These are phyloP conservation scores for Pichia nanzhaoensis DNA, from an alignment of 805 yeast species.

Conservation along the genomic window DNA sequence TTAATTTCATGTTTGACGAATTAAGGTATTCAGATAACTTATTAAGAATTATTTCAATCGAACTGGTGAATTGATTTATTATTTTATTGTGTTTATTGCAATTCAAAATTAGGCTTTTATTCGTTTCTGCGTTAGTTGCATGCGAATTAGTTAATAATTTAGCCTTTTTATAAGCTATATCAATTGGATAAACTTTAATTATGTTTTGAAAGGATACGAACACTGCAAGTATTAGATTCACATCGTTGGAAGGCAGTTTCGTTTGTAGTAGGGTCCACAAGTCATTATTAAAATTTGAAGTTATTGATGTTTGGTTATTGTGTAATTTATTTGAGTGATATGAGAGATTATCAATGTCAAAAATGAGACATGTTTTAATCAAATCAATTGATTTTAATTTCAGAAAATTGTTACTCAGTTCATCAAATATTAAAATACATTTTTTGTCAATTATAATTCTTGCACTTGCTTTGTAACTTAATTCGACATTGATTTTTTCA, in stretches of 20 bases:
- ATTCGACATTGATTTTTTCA: slow-evolving; percentile 23
- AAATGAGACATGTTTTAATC: slow-evolving; percentile 17
- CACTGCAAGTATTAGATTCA: slow-evolving; percentile 13
- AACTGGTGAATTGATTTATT: slow-evolving; percentile 14
- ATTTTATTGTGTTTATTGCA: slow-evolving; percentile 26
- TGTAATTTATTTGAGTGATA: slow-evolving; percentile 19
- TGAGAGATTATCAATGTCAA: slow-evolving; percentile 22
- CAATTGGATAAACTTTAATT: slow-evolving; percentile 18
- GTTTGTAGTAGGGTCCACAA: slow-evolving; percentile 22
- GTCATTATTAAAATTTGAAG: slow-evolving; percentile 18
- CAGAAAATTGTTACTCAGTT: slow-evolving; percentile 11
- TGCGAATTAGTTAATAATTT: slow-evolving; percentile 9
- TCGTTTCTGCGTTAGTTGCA: slow-evolving; percentile 13
- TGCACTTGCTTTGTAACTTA: slow-evolving; percentile 40
- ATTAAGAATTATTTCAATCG: slow-evolving; percentile 21
- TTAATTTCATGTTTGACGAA: slow-evolving; percentile 21
- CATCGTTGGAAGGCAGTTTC: slow-evolving; percentile 18
- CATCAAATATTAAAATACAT: slow-evolving; percentile 29
- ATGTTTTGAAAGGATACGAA: slow-evolving; percentile 17
- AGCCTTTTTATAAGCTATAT: slow-evolving; percentile 19
- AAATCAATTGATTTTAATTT: slow-evolving; percentile 17
- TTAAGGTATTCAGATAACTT: slow-evolving; percentile 23
- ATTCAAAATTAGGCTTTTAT: slow-evolving; percentile 19
- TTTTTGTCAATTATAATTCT: slow-evolving; percentile 43
- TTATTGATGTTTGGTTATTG: slow-evolving; percentile 14